Evolutionary conservation across 805 yeast genomes (phyloP).

Genomic region (Candida easanensis): DNA sequence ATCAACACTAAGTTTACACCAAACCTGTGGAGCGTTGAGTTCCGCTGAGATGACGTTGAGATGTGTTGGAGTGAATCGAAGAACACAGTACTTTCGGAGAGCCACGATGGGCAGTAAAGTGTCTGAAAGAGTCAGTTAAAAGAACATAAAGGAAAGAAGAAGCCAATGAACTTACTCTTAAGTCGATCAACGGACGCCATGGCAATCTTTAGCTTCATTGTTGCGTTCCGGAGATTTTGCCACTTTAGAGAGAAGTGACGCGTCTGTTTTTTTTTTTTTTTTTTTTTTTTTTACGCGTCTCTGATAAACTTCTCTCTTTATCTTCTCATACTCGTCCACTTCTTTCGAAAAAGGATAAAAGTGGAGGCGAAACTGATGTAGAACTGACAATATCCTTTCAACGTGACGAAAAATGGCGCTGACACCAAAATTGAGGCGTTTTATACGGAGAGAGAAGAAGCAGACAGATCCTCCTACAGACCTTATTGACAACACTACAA

Average conservation of each 20-base stretch:
- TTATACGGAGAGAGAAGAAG: no score
- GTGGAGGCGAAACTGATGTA: no score
- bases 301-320: no score
- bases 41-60: conserved; percentile 51
- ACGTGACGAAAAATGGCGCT: no score
- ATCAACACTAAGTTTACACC: conserved; percentile 53
- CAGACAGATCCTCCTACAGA: no score
- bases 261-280: neutral
- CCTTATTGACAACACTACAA: no score
- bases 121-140: conserved; percentile 23
- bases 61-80: conserved; percentile 50
- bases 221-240: neutral
- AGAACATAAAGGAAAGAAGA: neutral
- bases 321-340: no score
- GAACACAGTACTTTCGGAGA: conserved; percentile 52
- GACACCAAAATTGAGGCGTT: no score
- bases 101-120: conserved; percentile 49
- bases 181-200: conserved; percentile 29
- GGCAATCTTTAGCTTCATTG: conserved; percentile 32
- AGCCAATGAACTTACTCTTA: conserved; percentile 21
- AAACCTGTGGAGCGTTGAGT: conserved; percentile 60
- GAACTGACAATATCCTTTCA: no score
- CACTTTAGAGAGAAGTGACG: neutral
- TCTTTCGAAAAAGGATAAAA: no score
- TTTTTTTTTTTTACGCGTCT: no score